Evolutionary conservation across 768 basidiomycete genomes (phyloP), one percentile per base, ranked within the genome.

Genomic region (Neoboletus subvelutipes): DNA sequence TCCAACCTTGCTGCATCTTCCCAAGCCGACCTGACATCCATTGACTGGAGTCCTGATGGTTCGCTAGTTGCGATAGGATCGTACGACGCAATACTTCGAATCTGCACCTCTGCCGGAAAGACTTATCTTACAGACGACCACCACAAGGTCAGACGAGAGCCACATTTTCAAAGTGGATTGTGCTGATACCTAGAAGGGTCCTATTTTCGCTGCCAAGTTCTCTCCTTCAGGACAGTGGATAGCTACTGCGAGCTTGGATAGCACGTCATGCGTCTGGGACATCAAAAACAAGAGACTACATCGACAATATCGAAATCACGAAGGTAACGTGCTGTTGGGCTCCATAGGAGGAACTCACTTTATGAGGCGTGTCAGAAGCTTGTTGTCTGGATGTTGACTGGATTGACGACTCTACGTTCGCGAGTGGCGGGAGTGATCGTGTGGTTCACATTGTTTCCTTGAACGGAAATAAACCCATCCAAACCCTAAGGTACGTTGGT

Each of bases 311-410:
- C 77, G 76, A 56, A 77, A 75, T 64, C 90, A 92, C 66, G 77
- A 77, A 75, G 84, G 90, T 90, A 66, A 61, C 68, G 60, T 60
- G 28, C 54, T 9, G 8, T 45, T 41, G 50, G 50, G 31, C 33
- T 49, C 34, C 8, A 15, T 22, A 7, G 15, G 24, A 47, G 31
- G 39, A 49, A 39, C 22, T 36, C 42, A 28, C 34, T 50, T 65
- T 52, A 61, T 52, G 36, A 53, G 42, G 50, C 26, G 48, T 57
- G 62, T 39, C 62, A 59, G 63, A 69, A 87, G 89, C 85, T 67
- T 89, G 88, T 64, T 91, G 90, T 69, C 70, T 93, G 65, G 91
- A 93, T 65, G 80, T 88, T 12, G 90, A 89, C 54, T 93, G 91
- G 91, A 61, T 92, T 18, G 80, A 83, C 52, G 84, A 89, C 18